A percentile compares a stretch with the other conserved stretches of the same genome.
Conservation (phyloP, 1,284 basidiomycete species). For the Boletus semigastroideus region DNA sequence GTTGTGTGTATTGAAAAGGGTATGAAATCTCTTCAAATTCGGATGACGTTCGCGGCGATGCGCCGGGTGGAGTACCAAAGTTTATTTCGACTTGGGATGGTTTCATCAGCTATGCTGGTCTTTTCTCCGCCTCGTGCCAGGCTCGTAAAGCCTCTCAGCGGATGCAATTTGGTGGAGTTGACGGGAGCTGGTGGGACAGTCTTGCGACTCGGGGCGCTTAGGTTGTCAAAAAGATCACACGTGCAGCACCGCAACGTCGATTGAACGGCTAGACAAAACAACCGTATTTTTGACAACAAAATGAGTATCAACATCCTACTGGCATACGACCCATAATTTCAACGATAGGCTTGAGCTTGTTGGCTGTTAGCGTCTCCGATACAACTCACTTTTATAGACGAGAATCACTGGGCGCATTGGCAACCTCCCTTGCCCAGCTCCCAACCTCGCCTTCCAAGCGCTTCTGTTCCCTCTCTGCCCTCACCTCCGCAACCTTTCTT, state of each 20-base stretch:
- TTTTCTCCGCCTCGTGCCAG: conserved; percentile 12
- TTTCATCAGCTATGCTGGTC: conserved; percentile 48
- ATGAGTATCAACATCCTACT: conserved; percentile 17
- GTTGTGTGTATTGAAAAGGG: conserved; percentile 42
- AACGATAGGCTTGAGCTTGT: conserved; percentile 90
- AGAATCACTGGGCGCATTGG: conserved; percentile 23
- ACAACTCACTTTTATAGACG: too few relatives aligned
- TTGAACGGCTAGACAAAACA: background rate
- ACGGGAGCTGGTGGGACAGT: background rate
- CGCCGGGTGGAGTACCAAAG: conserved; percentile 56
- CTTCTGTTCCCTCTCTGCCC: background rate
- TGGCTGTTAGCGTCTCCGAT: conserved; percentile 78
- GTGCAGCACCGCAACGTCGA: conserved; percentile 2
- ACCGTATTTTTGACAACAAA: conserved; percentile 13
- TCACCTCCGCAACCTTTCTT: background rate
- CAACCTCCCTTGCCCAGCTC: background rate
- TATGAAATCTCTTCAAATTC: conserved; percentile 73
- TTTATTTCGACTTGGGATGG: conserved; percentile 67
- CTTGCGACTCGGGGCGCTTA: background rate
- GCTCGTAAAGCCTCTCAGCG: conserved; percentile 6
- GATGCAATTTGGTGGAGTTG: background rate
- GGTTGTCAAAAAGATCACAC: conserved; percentile 3
- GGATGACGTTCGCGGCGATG: conserved; percentile 47
- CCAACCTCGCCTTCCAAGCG: background rate
- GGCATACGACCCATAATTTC: conserved; percentile 88